A percentile compares a stretch with the other conserved stretches of the same genome.
phyloP scores from a whole-genome alignment of 2,329 filamentous ascomycete genomes.

The Ploettnerulaceae sp. region DNA sequence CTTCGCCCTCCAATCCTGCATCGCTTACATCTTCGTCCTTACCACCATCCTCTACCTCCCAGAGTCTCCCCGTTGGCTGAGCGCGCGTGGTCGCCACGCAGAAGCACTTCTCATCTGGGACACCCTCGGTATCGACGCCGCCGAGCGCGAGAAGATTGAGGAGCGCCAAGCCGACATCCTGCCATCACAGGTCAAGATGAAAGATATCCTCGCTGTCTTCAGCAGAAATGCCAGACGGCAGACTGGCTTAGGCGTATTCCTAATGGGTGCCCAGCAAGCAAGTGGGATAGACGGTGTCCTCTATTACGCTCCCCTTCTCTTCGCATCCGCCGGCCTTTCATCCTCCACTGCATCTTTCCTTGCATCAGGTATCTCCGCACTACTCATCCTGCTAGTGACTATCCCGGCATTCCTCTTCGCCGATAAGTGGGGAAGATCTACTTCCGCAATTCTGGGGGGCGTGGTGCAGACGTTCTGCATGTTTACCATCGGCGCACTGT shows the following conservation, averaged over 20 bases:
- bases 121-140: conserved; percentile 21
- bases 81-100: conserved; percentile 40
- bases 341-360: conserved; percentile 52
- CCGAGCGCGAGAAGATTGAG: conserved; percentile 28
- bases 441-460: conserved; percentile 50
- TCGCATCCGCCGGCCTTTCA: conserved; percentile 53
- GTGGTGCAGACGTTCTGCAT: conserved; percentile 45
- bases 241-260: conserved; percentile 49
- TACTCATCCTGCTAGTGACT: conserved; percentile 53
- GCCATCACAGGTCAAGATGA: conserved; percentile 15
- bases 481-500: conserved; percentile 49
- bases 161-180: conserved; percentile 5
- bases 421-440: conserved; percentile 53
- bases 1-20: conserved; percentile 43
- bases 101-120: conserved; percentile 42
- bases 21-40: conserved; percentile 39
- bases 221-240: conserved; percentile 41
- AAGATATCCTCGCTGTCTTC: conserved; percentile 32
- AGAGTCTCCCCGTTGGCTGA: conserved; percentile 55
- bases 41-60: conserved; percentile 42
- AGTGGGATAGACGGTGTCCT: conserved; percentile 59
- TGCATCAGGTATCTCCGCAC: conserved; percentile 55
- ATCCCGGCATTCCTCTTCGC: conserved; percentile 52
- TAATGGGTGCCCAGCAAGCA: conserved; percentile 56
- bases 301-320: conserved; percentile 58